Evolutionary conservation across 768 basidiomycete genomes (phyloP).

Genomic region (Lepiota brunneoincarnata): DNA sequence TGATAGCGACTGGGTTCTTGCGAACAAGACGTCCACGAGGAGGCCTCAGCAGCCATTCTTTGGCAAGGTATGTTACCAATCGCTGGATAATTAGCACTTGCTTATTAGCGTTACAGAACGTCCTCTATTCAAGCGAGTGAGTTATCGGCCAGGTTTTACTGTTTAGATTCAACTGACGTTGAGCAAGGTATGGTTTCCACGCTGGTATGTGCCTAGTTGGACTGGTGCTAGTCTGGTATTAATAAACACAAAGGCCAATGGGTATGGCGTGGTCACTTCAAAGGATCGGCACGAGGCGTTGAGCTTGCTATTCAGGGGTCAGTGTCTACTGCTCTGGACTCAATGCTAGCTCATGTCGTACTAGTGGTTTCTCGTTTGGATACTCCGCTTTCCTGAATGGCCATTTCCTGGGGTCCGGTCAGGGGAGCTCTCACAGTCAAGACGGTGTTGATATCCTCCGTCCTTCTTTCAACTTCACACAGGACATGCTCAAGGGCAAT

Average conservation of each 20-base stretch:
- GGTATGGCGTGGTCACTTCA: conserved; percentile 46
- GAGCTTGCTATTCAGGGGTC: conserved; percentile 38
- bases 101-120: neutral
- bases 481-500: conserved; percentile 24
- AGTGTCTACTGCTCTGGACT: neutral
- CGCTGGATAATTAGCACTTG: neutral
- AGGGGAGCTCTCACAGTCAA: conserved; percentile 33
- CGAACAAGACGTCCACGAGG: conserved; percentile 57
- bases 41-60: conserved; percentile 53
- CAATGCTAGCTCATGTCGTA: no score
- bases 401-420: conserved; percentile 38
- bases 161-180: neutral
- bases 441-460: conserved; percentile 30
- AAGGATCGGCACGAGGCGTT: conserved; percentile 37
- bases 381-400: conserved; percentile 43
- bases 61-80: conserved; percentile 46
- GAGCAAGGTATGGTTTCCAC: conserved; percentile 3
- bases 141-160: neutral
- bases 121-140: conserved; percentile 9
- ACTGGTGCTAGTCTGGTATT: neutral
- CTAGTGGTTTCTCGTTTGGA: conserved; percentile 39
- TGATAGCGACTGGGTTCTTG: conserved; percentile 55
- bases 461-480: conserved; percentile 31
- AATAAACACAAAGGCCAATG: conserved; percentile 27
- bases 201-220: neutral